Conservation (phyloP, 768 basidiomycete species). For the Xanthoconium stramineum region DNA sequence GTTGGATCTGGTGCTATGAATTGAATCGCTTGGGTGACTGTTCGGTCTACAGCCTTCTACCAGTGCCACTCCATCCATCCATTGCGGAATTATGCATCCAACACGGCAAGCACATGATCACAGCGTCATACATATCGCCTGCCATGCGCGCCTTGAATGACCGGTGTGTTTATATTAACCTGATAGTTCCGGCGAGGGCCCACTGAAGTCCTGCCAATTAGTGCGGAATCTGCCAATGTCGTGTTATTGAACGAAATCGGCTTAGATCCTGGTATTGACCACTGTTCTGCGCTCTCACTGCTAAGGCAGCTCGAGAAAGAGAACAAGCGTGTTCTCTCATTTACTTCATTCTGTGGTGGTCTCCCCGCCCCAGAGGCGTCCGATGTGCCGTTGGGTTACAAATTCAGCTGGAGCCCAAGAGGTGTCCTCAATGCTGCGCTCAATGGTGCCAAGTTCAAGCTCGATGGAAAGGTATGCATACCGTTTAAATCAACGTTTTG, state of each 20-base stretch:
- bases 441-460: conserved; percentile 66
- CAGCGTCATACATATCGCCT: conserved; percentile 85
- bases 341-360: conserved; percentile 91
- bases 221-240: conserved; percentile 61
- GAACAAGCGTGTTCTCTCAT: conserved; percentile 61
- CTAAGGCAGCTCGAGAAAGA: conserved; percentile 48
- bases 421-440: conserved; percentile 81
- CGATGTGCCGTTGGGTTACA: conserved; percentile 77
- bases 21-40: not conserved
- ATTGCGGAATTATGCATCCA: conserved; percentile 74
- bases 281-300: conserved; percentile 78
- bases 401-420: conserved; percentile 90
- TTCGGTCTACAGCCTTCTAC: conserved; percentile 59
- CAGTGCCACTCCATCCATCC: conserved; percentile 65
- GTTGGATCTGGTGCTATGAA: conserved; percentile 12
- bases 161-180: conserved; percentile 41
- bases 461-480: conserved; percentile 49
- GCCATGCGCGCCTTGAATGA: conserved; percentile 67
- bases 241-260: conserved; percentile 88
- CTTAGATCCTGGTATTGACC: conserved; percentile 87
- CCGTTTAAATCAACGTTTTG: not conserved
- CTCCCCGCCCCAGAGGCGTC: conserved; percentile 68
- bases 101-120: conserved; percentile 73
- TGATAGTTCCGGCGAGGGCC: not conserved
- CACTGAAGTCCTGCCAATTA: conserved; percentile 19